A percentile compares a stretch with the other conserved stretches of the same genome.
These are phyloP conservation scores for Eimeria maxima DNA, from an alignment of 169 alveolate genomes.

Conservation along the genomic window DNA sequence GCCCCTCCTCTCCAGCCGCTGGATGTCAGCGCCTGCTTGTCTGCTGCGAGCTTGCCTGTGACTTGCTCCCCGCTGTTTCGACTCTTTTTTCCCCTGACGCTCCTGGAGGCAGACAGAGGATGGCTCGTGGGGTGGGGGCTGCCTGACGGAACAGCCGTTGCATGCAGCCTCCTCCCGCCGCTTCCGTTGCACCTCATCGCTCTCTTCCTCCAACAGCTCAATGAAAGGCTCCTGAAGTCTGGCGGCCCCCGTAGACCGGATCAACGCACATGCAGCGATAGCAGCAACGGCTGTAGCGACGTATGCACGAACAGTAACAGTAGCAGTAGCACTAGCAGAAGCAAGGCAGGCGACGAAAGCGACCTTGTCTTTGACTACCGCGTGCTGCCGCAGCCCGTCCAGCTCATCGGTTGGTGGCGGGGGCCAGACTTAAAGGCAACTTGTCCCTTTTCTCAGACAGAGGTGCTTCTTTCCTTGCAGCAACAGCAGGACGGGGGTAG, in stretches of 20 bases:
- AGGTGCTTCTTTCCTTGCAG: background rate
- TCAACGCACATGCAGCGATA: background rate
- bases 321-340: background rate
- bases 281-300: background rate
- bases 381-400: slow-evolving; percentile 69
- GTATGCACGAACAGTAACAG: background rate
- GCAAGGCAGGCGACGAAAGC: background rate
- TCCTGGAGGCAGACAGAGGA: slow-evolving; percentile 71
- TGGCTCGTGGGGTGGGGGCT: slow-evolving; percentile 80
- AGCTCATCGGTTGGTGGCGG: slow-evolving; percentile 67
- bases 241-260: background rate
- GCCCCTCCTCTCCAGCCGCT: background rate
- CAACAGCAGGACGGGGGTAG: background rate
- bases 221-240: slow-evolving; percentile 52
- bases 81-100: slow-evolving; percentile 60
- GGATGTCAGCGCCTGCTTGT: background rate
- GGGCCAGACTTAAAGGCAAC: background rate
- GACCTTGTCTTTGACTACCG: slow-evolving; percentile 34
- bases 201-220: slow-evolving; percentile 46
- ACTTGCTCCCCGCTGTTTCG: slow-evolving; percentile 34
- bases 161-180: slow-evolving; percentile 63
- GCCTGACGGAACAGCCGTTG: slow-evolving; percentile 63
- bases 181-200: slow-evolving; percentile 50
- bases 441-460: slow-evolving; percentile 17
- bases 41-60: background rate